phyloP scores from a whole-genome alignment of 2,329 filamentous ascomycete species.

The Trichothecium sympodiale region DNA sequence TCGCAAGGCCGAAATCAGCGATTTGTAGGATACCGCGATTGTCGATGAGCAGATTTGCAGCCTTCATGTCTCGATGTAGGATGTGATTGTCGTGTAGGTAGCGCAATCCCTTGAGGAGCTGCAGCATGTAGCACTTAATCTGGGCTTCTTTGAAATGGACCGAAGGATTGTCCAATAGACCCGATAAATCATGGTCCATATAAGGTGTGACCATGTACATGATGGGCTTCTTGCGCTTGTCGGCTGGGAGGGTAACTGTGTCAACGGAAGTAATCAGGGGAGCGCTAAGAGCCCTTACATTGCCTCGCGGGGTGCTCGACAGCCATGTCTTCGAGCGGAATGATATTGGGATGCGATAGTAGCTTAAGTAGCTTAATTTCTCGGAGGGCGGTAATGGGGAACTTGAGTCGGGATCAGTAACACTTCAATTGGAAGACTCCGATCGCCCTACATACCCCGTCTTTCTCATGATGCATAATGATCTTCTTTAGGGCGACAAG shows the following conservation, averaged over 20 bases:
- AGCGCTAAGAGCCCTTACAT: conserved; percentile 27
- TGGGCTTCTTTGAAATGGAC: conserved; percentile 80
- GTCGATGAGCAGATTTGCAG: conserved; percentile 91
- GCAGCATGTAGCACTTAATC: conserved; percentile 96
- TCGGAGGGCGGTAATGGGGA: conserved; percentile 94
- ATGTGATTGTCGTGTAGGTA: conserved; percentile 89
- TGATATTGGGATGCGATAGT: conserved; percentile 79
- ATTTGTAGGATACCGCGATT: conserved; percentile 91
- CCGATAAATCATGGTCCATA: conserved; percentile 98
- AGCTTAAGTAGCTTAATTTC: conserved; percentile 97
- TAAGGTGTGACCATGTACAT: conserved; percentile 99
- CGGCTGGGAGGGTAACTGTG: conserved; percentile 33
- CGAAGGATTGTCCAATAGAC: conserved; percentile 85
- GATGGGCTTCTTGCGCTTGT: conserved; percentile 70
- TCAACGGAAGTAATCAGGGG: background rate
- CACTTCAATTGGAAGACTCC: background rate
- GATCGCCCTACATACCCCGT: conserved; percentile 51
- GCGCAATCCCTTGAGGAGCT: conserved; percentile 77
- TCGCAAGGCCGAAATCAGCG: conserved; percentile 89
- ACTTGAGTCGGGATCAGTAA: conserved; percentile 33
- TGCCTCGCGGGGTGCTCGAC: conserved; percentile 64
- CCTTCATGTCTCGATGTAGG: conserved; percentile 96
- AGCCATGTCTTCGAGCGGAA: conserved; percentile 89
- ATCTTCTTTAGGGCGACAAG: conserved; percentile 95
- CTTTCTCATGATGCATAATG: conserved; percentile 98